Evolutionary conservation across 345 rosid species (phyloP).

Genomic region (Lagerstroemia speciosa): DNA sequence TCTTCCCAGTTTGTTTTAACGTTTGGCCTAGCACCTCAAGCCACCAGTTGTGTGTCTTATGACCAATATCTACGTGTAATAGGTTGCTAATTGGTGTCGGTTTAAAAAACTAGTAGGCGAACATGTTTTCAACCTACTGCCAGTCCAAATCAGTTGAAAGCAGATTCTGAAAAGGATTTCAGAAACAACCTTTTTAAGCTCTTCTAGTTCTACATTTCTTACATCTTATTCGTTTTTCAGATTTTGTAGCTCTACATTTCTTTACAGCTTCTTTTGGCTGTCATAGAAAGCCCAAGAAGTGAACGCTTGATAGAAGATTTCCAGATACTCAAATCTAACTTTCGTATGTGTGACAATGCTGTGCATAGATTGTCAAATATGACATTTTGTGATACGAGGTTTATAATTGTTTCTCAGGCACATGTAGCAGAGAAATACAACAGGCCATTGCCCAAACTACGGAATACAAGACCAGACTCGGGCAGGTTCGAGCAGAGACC

Average conservation of each 20-base stretch:
- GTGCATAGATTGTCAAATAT: not conserved
- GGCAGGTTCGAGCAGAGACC: constrained; percentile 52
- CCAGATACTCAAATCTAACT: not conserved
- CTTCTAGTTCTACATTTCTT: not conserved
- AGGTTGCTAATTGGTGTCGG: not conserved
- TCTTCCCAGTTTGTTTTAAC: not conserved
- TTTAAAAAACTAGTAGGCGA: not conserved
- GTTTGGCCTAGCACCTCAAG: not conserved
- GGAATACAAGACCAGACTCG: constrained; percentile 55
- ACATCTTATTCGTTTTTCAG: not conserved
- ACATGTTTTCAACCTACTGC: not conserved
- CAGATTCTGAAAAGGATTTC: not conserved
- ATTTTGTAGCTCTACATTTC: not conserved
- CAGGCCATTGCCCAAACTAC: constrained; percentile 77
- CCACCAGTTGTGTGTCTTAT: no score
- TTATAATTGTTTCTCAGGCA: constrained; percentile 37
- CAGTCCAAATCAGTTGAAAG: not conserved
- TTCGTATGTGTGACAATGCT: not conserved
- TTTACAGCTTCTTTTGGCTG: not conserved
- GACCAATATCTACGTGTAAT: not conserved
- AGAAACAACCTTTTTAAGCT: not conserved
- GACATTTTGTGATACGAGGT: not conserved
- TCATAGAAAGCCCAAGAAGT: not conserved
- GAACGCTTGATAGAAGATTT: not conserved
- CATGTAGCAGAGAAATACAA: constrained; percentile 47